Evolutionary conservation across 495 filamentous ascomycete species (phyloP), one percentile per base, ranked within the genome.

Genomic region (Tuber borchii): DNA sequence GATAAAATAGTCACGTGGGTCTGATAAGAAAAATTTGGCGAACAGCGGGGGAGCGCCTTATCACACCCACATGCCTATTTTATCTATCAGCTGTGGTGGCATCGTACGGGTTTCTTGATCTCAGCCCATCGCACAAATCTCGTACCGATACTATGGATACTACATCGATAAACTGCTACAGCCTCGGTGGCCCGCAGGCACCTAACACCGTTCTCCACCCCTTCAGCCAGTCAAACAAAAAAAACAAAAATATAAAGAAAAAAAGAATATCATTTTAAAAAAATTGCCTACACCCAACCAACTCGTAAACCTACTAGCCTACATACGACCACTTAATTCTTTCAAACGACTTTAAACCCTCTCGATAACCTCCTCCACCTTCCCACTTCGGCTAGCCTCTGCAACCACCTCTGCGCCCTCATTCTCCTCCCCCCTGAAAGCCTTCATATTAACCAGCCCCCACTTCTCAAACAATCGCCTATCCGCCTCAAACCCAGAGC

Each of bases 401-500:
- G 8, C 22, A 9, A 51, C 82, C 81, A 39, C 80, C 80, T 70
- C 84, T 81, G 73, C 80, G 93, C 93, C 90, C 91, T 94, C 69
- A 86, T 86, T 12, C 8, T 40, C 81, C 69, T 82, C 81, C 43
- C 82, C 80, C 71, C 85, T 83, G 73, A 87, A 85, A 70, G 83
- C 90, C 83, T 87, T 86, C 91, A 92, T 91, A 48, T 92, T 91
- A 78, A 87, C 85, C 79, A 93, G 84, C 14, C 93, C 93, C 91
- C 91, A 95, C 70, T 86, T 86, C 14, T 90, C 89, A 84, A 96
- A 93, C 89, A 95, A 91, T 12, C 75, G 88, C 72, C 88, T 89
- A 78, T 96, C 93, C 84, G 94, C 92, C 77, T 93, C 93, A 91
- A 92, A 96, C 7, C 93, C 93, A 77, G 90, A 93, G 82, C 92